Evolutionary conservation across 2,329 filamentous ascomycete genomes (phyloP).

Genomic region (Ascochyta lentis): DNA sequence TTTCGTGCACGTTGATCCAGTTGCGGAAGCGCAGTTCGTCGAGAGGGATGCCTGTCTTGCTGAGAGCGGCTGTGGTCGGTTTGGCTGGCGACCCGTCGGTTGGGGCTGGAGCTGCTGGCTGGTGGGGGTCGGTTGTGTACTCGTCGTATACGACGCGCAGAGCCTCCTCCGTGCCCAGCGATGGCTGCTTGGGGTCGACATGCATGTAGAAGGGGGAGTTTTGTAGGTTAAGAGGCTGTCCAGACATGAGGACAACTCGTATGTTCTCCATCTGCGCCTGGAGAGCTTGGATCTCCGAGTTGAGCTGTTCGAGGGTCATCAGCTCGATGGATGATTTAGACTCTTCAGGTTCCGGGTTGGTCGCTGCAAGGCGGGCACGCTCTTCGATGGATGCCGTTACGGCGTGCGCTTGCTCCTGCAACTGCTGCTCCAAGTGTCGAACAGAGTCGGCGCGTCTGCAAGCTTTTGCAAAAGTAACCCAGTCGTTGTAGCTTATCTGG

Average conservation of each 20-base stretch:
- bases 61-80: slow-evolving; percentile 20
- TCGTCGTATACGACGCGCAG: slow-evolving; percentile 54
- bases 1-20: slow-evolving; percentile 56
- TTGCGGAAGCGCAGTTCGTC: slow-evolving; percentile 57
- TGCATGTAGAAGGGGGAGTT: slow-evolving; percentile 47
- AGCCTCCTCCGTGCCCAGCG: slow-evolving; percentile 34
- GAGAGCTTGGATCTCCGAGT: slow-evolving; percentile 26
- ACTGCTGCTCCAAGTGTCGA: slow-evolving; percentile 37
- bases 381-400: slow-evolving; percentile 22
- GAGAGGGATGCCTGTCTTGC: slow-evolving; percentile 51
- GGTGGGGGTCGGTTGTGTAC: slow-evolving; percentile 50
- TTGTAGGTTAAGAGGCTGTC: slow-evolving; percentile 45
- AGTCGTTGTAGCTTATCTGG: slow-evolving; percentile 37
- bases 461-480: slow-evolving; percentile 43
- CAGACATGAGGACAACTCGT: slow-evolving; percentile 41
- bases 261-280: slow-evolving; percentile 37
- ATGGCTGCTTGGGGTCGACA: slow-evolving; percentile 33
- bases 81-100: slow-evolving; percentile 12
- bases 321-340: not conserved
- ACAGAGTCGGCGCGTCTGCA: slow-evolving; percentile 31
- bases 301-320: slow-evolving; percentile 27
- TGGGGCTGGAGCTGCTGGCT: slow-evolving; percentile 28
- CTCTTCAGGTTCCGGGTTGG: not conserved
- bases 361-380: slow-evolving; percentile 3
- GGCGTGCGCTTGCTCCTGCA: slow-evolving; percentile 33